Percentiles rank a stretch among this genome's conserved stretches.
phyloP scores from a whole-genome alignment of 768 basidiomycete genomes.

The Lyophyllum decastes region DNA sequence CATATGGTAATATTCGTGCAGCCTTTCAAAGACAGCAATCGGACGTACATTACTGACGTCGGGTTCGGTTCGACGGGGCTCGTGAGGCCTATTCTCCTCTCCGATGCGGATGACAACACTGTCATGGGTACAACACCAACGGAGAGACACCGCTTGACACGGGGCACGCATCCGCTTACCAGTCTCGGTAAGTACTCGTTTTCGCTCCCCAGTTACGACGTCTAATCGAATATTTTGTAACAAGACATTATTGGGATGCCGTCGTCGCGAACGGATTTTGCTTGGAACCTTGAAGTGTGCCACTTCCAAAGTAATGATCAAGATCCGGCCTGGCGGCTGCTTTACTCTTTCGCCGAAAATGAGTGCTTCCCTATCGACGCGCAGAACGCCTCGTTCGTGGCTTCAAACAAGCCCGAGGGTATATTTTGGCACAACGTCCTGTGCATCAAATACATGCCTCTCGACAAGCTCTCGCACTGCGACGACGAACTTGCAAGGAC shows the following conservation, averaged over 20 bases:
- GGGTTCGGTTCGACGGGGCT: conserved; percentile 28
- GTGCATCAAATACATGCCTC: conserved; percentile 22
- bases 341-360: conserved; percentile 29
- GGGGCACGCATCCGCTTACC: conserved; percentile 14
- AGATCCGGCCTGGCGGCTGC: conserved; percentile 21
- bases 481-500: background rate
- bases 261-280: background rate
- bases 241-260: background rate
- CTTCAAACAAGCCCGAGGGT: conserved; percentile 17
- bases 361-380: conserved; percentile 27
- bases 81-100: conserved; percentile 30
- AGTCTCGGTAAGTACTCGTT: conserved; percentile 18
- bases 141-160: conserved; percentile 25
- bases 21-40: conserved; percentile 23
- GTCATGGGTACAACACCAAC: conserved; percentile 20
- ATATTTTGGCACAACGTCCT: conserved; percentile 27
- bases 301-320: conserved; percentile 7
- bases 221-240: no score
- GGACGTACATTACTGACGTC: conserved; percentile 33
- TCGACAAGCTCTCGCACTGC: conserved; percentile 19
- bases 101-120: conserved; percentile 19
- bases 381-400: conserved; percentile 23
- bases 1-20: conserved; percentile 35
- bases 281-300: conserved; percentile 20
- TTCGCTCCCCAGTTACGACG: no score